Evolutionary conservation across 2,329 filamentous ascomycete genomes (phyloP).

Genomic region (Bipolaris oryzae): DNA sequence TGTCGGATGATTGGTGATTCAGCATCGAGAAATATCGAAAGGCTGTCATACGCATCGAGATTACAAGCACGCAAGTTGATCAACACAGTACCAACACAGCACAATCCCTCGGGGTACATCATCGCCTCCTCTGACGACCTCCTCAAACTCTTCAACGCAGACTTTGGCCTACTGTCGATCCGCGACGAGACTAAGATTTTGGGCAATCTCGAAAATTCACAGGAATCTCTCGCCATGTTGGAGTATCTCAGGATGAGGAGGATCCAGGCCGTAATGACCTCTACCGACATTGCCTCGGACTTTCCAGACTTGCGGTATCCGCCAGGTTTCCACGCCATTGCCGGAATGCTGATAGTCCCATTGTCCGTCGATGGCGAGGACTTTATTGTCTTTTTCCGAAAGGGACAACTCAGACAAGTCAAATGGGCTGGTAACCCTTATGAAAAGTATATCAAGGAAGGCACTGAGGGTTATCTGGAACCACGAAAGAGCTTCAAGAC

Average conservation of each 20-base stretch:
- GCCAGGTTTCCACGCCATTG: constrained; percentile 78
- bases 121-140: constrained; percentile 87
- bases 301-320: constrained; percentile 82
- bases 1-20: constrained; percentile 86
- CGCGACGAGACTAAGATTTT: constrained; percentile 87
- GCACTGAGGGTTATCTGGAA: constrained; percentile 75
- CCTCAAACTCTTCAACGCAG: constrained; percentile 81
- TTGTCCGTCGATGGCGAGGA: constrained; percentile 76
- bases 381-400: constrained; percentile 92
- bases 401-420: constrained; percentile 73
- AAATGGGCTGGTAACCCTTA: constrained; percentile 90
- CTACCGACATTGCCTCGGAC: constrained; percentile 75
- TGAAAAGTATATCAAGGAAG: constrained; percentile 74
- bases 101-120: constrained; percentile 87
- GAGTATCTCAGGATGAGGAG: constrained; percentile 81
- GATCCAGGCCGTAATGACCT: constrained; percentile 76
- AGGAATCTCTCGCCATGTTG: constrained; percentile 82
- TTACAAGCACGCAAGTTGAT: constrained; percentile 87
- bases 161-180: constrained; percentile 85
- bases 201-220: constrained; percentile 74
- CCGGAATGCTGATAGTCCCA: constrained; percentile 81
- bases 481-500: constrained; percentile 79
- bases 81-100: constrained; percentile 79
- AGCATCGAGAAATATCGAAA: constrained; percentile 84
- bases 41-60: constrained; percentile 82